These are phyloP conservation scores for Aspergillus affinis DNA, from an alignment of 495 filamentous ascomycete species.

Conservation along the genomic window DNA sequence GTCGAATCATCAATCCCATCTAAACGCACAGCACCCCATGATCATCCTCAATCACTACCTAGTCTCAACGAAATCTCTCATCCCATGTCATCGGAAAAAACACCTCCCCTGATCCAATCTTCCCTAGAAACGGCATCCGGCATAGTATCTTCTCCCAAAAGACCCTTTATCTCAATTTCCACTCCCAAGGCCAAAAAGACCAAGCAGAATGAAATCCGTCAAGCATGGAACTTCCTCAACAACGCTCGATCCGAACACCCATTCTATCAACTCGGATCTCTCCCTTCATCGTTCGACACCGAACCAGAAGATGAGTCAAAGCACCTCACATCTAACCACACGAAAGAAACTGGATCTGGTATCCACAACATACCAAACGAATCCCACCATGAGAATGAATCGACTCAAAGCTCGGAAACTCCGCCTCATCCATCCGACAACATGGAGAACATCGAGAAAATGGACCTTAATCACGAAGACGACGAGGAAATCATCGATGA, in stretches of 20 bases:
- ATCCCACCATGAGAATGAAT: not conserved
- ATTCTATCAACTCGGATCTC: constrained; percentile 26
- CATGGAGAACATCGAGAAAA: too few species aligned
- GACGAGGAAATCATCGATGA: not conserved
- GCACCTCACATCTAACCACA: not conserved
- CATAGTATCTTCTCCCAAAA: constrained; percentile 5
- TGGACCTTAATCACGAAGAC: not conserved
- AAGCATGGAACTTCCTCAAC: constrained; percentile 30
- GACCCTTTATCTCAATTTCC: not conserved
- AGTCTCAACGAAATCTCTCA: not conserved
- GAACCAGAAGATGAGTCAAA: constrained; percentile 15
- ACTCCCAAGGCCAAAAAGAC: constrained; percentile 12
- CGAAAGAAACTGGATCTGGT: not conserved
- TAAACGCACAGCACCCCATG: not conserved
- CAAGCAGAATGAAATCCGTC: constrained; percentile 28
- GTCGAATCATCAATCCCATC: not conserved
- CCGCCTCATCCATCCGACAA: not conserved
- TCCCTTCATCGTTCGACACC: constrained; percentile 33
- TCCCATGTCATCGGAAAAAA: too few species aligned
- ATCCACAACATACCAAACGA: not conserved
- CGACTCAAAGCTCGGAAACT: not conserved
- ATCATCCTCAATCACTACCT: not conserved
- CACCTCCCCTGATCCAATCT: constrained; percentile 8
- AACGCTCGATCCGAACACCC: constrained; percentile 15
- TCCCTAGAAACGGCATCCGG: constrained; percentile 14